phyloP scores from a whole-genome alignment of 805 yeast species.

The Hanseniaspora singularis region DNA sequence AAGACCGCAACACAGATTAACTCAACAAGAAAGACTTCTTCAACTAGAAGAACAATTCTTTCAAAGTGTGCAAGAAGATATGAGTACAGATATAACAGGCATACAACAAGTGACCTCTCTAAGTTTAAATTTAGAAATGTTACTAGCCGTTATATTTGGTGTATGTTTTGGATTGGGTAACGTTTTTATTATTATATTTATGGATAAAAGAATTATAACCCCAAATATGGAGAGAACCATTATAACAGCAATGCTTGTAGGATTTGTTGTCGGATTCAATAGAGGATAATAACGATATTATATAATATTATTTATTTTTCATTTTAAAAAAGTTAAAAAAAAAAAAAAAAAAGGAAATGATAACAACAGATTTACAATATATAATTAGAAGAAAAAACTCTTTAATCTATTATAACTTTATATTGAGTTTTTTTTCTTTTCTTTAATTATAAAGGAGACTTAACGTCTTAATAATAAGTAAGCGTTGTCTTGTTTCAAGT shows the following conservation, averaged over 20 bases:
- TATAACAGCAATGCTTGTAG: slow-evolving; percentile 56
- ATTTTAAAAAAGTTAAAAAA: no score
- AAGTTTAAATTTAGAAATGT: slow-evolving; percentile 50
- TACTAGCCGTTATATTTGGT: slow-evolving; percentile 63
- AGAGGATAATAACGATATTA: slow-evolving; percentile 25
- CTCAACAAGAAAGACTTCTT: slow-evolving; percentile 12
- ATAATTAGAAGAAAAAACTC: no score
- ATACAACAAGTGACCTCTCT: slow-evolving; percentile 24
- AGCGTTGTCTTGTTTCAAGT: slow-evolving; percentile 86
- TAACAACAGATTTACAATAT: no score
- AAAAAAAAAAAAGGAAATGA: no score
- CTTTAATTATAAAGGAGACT: neutral
- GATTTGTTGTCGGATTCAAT: slow-evolving; percentile 53
- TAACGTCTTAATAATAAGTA: slow-evolving; percentile 71
- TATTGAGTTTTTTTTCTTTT: neutral
- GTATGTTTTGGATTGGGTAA: slow-evolving; percentile 64
- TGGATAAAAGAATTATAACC: slow-evolving; percentile 43
- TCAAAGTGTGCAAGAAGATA: slow-evolving; percentile 51
- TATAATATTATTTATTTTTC: neutral
- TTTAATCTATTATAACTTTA: no score
- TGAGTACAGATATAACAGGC: slow-evolving; percentile 36
- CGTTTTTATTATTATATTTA: slow-evolving; percentile 40
- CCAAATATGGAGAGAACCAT: slow-evolving; percentile 57
- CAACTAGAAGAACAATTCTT: slow-evolving; percentile 82
- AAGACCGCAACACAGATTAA: slow-evolving; percentile 33